Conservation (phyloP, 2,329 filamentous ascomycete genomes). For the Pseudogymnoascus sp. region DNA sequence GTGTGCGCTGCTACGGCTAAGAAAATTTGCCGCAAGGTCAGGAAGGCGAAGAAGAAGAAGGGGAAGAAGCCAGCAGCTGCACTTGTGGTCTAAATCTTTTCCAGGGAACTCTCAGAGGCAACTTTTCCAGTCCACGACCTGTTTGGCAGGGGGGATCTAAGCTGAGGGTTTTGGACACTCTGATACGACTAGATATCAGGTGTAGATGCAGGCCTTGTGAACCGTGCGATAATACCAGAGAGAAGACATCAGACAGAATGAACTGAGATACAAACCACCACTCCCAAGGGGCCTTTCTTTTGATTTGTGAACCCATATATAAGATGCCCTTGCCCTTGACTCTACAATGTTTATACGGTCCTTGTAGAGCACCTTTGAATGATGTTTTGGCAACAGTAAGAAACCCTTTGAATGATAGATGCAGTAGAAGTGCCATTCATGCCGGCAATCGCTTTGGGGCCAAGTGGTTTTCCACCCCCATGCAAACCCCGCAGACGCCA, state of each 20-base stretch:
- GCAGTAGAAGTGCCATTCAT: neutral
- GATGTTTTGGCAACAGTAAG: neutral
- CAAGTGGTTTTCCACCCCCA: neutral
- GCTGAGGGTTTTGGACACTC: neutral
- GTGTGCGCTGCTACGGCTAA: neutral
- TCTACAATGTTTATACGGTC: neutral
- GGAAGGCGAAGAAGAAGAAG: neutral
- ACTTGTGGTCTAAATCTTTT: neutral
- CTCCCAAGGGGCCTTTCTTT: neutral
- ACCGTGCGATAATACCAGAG: neutral
- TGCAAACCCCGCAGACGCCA: neutral
- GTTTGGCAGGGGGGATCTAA: neutral
- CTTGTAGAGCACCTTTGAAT: neutral
- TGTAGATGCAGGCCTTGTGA: neutral
- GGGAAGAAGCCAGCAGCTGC: neutral
- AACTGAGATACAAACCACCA: constrained; percentile 2
- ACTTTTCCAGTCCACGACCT: neutral
- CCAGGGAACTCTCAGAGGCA: neutral
- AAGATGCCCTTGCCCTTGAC: neutral
- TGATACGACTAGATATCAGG: neutral
- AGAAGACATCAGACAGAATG: neutral
- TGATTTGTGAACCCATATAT: neutral
- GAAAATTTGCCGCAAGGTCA: neutral
- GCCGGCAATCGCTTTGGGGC: neutral
- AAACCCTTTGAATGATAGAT: neutral